phyloP scores from a whole-genome alignment of 2,329 filamentous ascomycete species.

The Penicillium fuscoglaucum region DNA sequence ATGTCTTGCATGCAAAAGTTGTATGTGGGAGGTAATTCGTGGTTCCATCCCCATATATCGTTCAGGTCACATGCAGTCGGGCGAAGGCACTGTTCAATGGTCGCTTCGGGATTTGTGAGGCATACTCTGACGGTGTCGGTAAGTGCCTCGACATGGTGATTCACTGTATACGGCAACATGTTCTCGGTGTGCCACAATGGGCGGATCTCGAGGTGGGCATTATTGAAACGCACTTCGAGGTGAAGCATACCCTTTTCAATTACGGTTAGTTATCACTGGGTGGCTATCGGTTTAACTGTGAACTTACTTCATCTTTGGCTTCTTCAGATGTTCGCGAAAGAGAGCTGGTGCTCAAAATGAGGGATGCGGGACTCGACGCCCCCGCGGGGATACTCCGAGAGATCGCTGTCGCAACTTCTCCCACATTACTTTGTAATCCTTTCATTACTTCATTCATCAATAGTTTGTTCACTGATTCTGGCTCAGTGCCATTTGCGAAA shows the following conservation, averaged over 20 bases:
- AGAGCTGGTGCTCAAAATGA: conserved; percentile 29
- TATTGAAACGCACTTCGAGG: conserved; percentile 33
- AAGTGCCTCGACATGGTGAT: conserved; percentile 46
- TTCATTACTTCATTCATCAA: conserved; percentile 37
- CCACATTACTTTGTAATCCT: conserved; percentile 34
- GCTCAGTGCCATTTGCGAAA: conserved; percentile 12
- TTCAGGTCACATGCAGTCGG: conserved; percentile 43
- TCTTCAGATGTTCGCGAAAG: conserved; percentile 20
- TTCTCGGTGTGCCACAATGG: conserved; percentile 46
- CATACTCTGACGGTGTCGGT: conserved; percentile 43
- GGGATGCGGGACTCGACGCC: conserved; percentile 3
- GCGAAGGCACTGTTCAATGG: conserved; percentile 36
- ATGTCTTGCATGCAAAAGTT: conserved; percentile 52
- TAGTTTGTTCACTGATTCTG: conserved; percentile 24
- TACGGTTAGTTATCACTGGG: conserved; percentile 8
- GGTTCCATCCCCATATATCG: conserved; percentile 53
- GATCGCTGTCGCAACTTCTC: conserved; percentile 30
- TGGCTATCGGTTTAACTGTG: background rate
- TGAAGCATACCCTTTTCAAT: conserved; percentile 33
- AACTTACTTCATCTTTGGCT: conserved; percentile 26
- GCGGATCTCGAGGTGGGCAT: conserved; percentile 36
- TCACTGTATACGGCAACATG: conserved; percentile 47
- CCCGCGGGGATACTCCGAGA: conserved; percentile 25
- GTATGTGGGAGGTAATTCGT: conserved; percentile 45
- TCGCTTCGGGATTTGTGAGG: conserved; percentile 28